phyloP scores from a whole-genome alignment of 257 asterid genomes.

The Nicotiana paniculata region DNA sequence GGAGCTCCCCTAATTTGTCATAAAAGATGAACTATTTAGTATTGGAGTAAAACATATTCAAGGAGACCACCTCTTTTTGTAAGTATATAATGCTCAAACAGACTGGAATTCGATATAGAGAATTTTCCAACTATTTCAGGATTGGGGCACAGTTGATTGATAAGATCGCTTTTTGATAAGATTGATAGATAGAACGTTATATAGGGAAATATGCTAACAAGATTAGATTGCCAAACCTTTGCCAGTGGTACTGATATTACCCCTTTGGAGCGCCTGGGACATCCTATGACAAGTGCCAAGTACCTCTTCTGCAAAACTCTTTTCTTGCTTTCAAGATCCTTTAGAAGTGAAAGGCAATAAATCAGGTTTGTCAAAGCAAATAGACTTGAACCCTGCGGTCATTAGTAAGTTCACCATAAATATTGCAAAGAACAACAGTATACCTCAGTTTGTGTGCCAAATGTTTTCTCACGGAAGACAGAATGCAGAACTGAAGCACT shows the following conservation, averaged over 20 bases:
- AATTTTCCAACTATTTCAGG: not conserved
- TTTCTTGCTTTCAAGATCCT: conserved; percentile 44
- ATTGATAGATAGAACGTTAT: not conserved
- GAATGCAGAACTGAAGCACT: conserved; percentile 82
- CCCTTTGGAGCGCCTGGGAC: conserved; percentile 71
- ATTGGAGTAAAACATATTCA: not conserved
- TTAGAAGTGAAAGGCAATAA: conserved; percentile 6
- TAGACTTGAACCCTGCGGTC: not conserved
- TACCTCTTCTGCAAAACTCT: conserved; percentile 60
- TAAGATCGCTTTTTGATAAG: not conserved
- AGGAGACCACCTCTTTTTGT: too few species aligned
- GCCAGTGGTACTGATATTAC: conserved; percentile 62
- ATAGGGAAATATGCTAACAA: not conserved
- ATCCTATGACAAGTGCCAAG: conserved; percentile 92
- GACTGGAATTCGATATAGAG: not conserved
- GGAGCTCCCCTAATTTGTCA: not conserved
- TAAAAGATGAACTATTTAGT: not conserved
- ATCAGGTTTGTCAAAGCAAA: conserved; percentile 1
- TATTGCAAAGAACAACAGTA: conserved; percentile 9
- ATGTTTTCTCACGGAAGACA: conserved; percentile 83
- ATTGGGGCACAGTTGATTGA: not conserved
- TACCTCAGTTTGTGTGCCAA: conserved; percentile 52
- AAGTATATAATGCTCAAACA: not conserved
- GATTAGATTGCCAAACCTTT: conserved; percentile 44
- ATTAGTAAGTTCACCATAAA: not conserved